phyloP scores from a whole-genome alignment of 352 stramenopile genomes.

The Phytophthora sansomeana region DNA sequence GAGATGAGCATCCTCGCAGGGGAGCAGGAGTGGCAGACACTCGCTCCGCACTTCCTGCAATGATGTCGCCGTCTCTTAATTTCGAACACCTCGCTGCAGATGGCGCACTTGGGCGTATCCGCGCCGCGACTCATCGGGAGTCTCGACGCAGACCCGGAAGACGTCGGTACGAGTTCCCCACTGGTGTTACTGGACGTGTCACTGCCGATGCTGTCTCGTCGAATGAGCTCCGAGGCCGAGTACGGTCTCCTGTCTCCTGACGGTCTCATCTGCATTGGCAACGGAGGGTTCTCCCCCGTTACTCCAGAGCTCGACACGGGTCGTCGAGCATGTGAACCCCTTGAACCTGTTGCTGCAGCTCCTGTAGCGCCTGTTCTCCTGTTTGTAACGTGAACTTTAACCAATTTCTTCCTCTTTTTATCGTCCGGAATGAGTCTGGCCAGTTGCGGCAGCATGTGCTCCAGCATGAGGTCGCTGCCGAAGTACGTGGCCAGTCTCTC shows the following conservation, averaged over 20 bases:
- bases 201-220: conserved; percentile 52
- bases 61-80: conserved; percentile 74
- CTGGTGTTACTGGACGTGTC: conserved; percentile 52
- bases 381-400: conserved; percentile 63
- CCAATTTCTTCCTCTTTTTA: conserved; percentile 74
- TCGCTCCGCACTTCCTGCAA: conserved; percentile 79
- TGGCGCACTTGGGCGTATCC: conserved; percentile 73
- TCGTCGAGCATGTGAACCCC: conserved; percentile 29
- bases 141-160: conserved; percentile 28
- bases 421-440: conserved; percentile 82
- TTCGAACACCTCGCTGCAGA: conserved; percentile 85
- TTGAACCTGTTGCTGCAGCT: conserved; percentile 1
- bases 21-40: conserved; percentile 74
- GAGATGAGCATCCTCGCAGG: conserved; percentile 81
- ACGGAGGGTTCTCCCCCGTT: conserved; percentile 36
- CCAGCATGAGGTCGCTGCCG: conserved; percentile 76
- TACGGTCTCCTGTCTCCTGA: conserved; percentile 47
- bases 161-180: conserved; percentile 31
- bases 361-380: conserved; percentile 16
- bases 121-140: conserved; percentile 50
- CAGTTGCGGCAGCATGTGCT: conserved; percentile 83
- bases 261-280: conserved; percentile 16
- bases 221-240: conserved; percentile 51
- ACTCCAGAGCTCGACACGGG: conserved; percentile 49
- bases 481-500: conserved; percentile 70